Base-by-base conservation (phyloP, 2,329 filamentous ascomycete genomes). In the Periconia macrospinosa region DNA sequence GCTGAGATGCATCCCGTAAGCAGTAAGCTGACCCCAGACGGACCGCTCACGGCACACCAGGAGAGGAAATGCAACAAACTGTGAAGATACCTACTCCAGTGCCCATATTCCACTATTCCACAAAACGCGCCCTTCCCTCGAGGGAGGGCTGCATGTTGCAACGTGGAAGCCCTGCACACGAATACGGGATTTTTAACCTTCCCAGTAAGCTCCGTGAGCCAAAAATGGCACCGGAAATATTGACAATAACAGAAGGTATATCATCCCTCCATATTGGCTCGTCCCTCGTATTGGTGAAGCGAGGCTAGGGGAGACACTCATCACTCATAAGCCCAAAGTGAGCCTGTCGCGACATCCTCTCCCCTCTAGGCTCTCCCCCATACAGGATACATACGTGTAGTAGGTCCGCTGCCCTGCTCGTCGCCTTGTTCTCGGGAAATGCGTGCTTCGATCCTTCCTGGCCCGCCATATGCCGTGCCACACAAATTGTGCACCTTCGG, bases 181-280 rank as follows among this genome's bases (percentile, higher is more conserved):
- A 42, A 42, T 20, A 40, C 33, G 58, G 57, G 59, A 56, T 63
- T 69, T 67, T 69, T 70, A 65, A 66, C 67, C 58, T 59, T 61
- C 19, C 42, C 20, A 44, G 42, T 47, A 55, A 57, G 54, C 54
- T 52, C 48, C 47, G 54, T 53, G 61, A 52, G 62, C 70, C 71
- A 69, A 68, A 69, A 66, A 62, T 68, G 62, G 63, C 58, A 64
- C 60, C 68, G 68, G 68, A 59, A 65, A 54, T 68, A 62, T 65
- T 61, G 64, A 67, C 67, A 63, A 70, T 69, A 72, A 64, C 49
- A 69, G 67, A 69, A 62, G 69, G 69, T 55, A 59, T 64, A 65
- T 64, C 65, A 58, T 35, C 56, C 55, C 49, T 50, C 50, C 60
- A 67, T 63, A 70, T 70, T 71, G 60, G 60, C 56, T 71, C 68